Evolutionary conservation across 345 rosid genomes (phyloP), one percentile per base, ranked within the genome.

Genomic region (Conringia planisiliqua): DNA sequence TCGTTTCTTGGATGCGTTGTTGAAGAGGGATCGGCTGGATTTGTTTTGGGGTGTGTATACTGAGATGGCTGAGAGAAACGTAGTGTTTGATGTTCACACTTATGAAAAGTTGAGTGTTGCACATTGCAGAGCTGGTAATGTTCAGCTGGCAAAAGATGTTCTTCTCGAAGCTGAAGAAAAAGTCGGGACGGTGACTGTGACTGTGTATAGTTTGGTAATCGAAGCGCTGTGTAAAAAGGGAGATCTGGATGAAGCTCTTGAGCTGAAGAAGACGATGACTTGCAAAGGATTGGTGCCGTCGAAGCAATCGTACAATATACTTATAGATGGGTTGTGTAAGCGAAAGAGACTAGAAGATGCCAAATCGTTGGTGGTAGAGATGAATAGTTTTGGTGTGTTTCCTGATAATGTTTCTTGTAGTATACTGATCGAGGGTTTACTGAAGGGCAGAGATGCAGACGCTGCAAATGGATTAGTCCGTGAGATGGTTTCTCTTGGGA

Each of bases 31-130:
- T 64, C 79, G 68, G 47, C 17, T 80, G 81, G 87, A 81, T 32
- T 76, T 87, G 78, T 89, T 93, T 78, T 90, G 96, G 92, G 77
- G 79, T 80, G 83, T 80, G 43, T 85, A 83, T 55, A 59, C 82
- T 64, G 81, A 57, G 62, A 87, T 93, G 86, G 13, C 73, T 43
- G 90, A 85, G 69, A 80, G 75, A 48, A 74, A 83, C 59, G 26
- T 86, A 20, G 83, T 65, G 16, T 86, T 81, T 20, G 91, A 88
- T 83, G 80, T 74, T 54, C 85, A 82, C 44, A 81, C 81, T 60
- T 86, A 82, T 61, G 83, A 80, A 3, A 86, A 51, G 78, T 63
- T 90, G 79, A 85, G 86, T 26, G 83, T 73, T 75, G 93, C 93
- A 13, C 85, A 86, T 83, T 87, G 83, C 73, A 86, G 71, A 72